Percentiles rank a stretch among this genome's conserved stretches.
Evolutionary conservation across 768 basidiomycete species (phyloP).

Genomic region (Holtermanniella nyarrowii): DNA sequence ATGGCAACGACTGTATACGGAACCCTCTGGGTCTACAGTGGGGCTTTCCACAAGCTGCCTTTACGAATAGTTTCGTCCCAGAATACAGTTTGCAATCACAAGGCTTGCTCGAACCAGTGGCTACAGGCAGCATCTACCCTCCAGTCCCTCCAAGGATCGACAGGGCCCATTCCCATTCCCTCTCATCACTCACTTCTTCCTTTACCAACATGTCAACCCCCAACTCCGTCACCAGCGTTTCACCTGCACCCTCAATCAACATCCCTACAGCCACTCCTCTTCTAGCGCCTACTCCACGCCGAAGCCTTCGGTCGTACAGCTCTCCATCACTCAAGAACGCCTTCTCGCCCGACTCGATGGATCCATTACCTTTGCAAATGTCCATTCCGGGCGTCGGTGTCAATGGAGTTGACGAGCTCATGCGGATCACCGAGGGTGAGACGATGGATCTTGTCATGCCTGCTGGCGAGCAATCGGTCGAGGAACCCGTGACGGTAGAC

Average conservation of each 20-base stretch:
- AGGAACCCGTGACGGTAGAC: not conserved
- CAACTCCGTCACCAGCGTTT: not conserved
- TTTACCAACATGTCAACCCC: not conserved
- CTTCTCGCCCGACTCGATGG: too few species aligned
- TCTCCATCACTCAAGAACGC: not conserved
- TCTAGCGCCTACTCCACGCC: not conserved
- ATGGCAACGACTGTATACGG: too few species aligned
- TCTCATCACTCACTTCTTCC: not conserved
- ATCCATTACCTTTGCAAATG: not conserved
- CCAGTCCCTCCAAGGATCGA: not conserved
- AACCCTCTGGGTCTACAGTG: too few species aligned
- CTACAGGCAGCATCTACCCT: not conserved
- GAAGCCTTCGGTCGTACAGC: not conserved
- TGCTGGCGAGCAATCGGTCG: not conserved
- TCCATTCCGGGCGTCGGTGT: not conserved
- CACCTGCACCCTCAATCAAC: not conserved
- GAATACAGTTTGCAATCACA: not conserved
- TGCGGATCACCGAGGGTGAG: not conserved
- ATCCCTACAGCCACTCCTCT: not conserved
- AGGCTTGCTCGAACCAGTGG: not conserved
- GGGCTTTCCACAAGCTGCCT: not conserved
- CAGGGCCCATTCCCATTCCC: not conserved
- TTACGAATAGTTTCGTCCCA: not conserved
- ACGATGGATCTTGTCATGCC: not conserved
- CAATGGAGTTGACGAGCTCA: not conserved